Evolutionary conservation across 2,329 filamentous ascomycete genomes (phyloP).

Genomic region (Sclerotinia spermophila): DNA sequence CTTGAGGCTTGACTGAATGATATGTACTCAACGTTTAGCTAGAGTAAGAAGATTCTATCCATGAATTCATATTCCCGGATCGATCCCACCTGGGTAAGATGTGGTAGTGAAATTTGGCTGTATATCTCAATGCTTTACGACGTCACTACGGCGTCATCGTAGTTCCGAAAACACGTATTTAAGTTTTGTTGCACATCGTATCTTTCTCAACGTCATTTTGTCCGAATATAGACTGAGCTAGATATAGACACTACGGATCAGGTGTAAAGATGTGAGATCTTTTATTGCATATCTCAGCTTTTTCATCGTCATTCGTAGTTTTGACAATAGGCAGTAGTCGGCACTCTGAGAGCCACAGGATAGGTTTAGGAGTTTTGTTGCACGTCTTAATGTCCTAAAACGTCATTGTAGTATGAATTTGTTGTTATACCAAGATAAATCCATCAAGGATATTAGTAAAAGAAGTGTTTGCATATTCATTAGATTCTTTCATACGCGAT

Average conservation of each 20-base stretch:
- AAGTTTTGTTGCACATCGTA: not conserved
- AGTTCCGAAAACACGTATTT: too few species aligned
- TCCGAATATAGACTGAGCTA: too few species aligned
- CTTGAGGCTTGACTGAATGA: not conserved
- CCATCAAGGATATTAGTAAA: not conserved
- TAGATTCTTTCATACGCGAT: too few species aligned
- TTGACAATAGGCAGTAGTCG: too few species aligned
- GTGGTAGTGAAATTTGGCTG: not conserved
- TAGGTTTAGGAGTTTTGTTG: not conserved
- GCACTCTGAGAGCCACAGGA: too few species aligned
- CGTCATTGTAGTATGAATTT: not conserved
- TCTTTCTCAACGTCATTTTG: not conserved
- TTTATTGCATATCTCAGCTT: too few species aligned
- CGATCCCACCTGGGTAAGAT: not conserved
- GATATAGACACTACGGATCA: too few species aligned
- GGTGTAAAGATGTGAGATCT: too few species aligned
- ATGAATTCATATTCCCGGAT: not conserved
- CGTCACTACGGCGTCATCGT: not conserved
- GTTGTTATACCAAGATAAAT: not conserved
- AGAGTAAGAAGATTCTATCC: accelerated
- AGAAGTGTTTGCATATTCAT: not conserved
- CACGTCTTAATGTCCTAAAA: not conserved
- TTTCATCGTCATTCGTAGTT: too few species aligned
- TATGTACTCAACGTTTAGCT: accelerated
- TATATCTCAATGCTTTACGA: not conserved